phyloP scores from a whole-genome alignment of 2,329 filamentous ascomycete species.

The Magnaporthales sp. region DNA sequence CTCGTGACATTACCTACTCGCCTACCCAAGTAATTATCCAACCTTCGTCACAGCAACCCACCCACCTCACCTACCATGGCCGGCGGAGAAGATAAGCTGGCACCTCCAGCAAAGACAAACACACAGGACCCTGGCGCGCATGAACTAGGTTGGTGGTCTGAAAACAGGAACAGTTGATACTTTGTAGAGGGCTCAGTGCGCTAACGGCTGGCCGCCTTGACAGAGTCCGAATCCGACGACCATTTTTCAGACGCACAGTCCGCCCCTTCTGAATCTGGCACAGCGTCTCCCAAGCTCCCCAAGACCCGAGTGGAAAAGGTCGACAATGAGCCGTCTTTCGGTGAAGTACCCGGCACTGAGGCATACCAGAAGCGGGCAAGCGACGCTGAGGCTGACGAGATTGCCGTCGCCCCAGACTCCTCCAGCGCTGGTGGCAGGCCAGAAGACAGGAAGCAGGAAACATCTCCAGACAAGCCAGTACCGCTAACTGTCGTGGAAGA shows the following conservation, averaged over 20 bases:
- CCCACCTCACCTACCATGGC: constrained; percentile 15
- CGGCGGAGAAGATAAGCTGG: constrained; percentile 26
- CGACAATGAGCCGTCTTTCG: constrained; percentile 47
- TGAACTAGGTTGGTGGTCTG: constrained; percentile 40
- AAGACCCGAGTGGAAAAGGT: constrained; percentile 50
- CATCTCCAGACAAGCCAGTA: constrained; percentile 30
- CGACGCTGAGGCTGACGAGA: constrained; percentile 53
- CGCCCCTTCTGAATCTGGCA: constrained; percentile 30
- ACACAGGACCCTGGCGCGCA: constrained; percentile 49
- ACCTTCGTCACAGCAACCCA: neutral
- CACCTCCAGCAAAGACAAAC: constrained; percentile 29
- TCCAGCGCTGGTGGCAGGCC: constrained; percentile 9
- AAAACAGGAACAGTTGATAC: constrained; percentile 6
- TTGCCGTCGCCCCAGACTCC: constrained; percentile 35
- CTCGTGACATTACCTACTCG: neutral
- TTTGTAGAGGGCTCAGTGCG: neutral
- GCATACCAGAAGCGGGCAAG: constrained; percentile 45
- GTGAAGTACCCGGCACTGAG: constrained; percentile 53
- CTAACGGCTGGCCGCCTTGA: neutral
- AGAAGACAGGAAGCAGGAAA: neutral
- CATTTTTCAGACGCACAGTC: constrained; percentile 62
- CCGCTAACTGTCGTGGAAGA: constrained; percentile 47
- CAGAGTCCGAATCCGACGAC: constrained; percentile 53
- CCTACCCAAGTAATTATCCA: neutral
- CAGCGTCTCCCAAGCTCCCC: constrained; percentile 42